Evolutionary conservation across 2,329 filamentous ascomycete genomes (phyloP), one percentile per base, ranked within the genome.

Genomic region (Aureobasidium sp.): DNA sequence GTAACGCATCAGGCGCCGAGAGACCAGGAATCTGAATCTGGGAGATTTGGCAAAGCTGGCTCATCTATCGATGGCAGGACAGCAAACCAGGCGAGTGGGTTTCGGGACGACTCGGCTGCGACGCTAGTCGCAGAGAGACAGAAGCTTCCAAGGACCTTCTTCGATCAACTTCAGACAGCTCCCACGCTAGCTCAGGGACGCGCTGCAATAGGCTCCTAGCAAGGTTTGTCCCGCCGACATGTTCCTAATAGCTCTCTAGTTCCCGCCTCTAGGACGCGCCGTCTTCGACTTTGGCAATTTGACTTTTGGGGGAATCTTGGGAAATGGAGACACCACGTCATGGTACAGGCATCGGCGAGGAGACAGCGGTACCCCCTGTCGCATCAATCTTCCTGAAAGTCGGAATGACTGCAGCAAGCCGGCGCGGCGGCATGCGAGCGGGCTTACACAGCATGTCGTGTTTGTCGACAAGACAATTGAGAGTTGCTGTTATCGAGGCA

Each of bases 111-210:
- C 41, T 62, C 60, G 60, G 60, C 48, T 39, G 48, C 29, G 17
- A 29, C 39, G 48, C 59, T 61, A 61, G 59, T 47, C 39, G 48
- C 36, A 47, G 41, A 44, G 17, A 47, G 60, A 56, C 59, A 62
- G 51, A 56, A 62, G 50, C 60, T 62, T 62, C 60, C 60, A 62
- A 56, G 51, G 47, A 29, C 39, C 48, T 62, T 62, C 60, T 62
- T 56, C 60, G 60, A 53, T 52, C 59, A 62, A 62, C 29, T 55
- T 39, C 48, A 46, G 29, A 61, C 47, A 47, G 43, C n/a, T 41
- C 26, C 26, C 46, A 43, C 44, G 60, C 60, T 56, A 60, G 46
- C 15, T 26, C 57, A 60, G 57, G 57, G 34, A 60, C 46, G 41
- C 57, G 46, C 57, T 60, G 44, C 57, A 43, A 43, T 32, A 41